Evolutionary conservation across 2,329 filamentous ascomycete genomes (phyloP).

Genomic region (Penicillium sp.): DNA sequence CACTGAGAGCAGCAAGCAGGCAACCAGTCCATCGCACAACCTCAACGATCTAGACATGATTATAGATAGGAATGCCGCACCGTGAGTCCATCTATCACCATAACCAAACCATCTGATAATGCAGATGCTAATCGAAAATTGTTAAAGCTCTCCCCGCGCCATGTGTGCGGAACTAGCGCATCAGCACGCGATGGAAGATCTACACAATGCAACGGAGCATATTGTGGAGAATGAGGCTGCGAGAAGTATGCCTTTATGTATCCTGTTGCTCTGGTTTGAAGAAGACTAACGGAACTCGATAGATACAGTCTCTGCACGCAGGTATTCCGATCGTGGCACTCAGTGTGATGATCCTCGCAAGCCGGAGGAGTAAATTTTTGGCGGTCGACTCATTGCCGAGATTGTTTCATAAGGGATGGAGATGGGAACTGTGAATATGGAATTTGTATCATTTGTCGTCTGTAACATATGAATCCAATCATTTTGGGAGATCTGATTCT

Average conservation of each 20-base stretch:
- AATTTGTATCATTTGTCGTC: neutral
- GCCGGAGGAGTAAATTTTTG: conserved; percentile 12
- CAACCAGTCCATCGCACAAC: neutral
- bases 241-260: conserved; percentile 8
- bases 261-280: neutral
- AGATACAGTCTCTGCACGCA: conserved; percentile 3
- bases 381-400: too few relatives aligned
- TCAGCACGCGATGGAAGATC: conserved; percentile 18
- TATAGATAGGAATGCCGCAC: conserved; percentile 16
- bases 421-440: too few relatives aligned
- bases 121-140: too few relatives aligned
- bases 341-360: conserved; percentile 7
- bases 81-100: conserved; percentile 4
- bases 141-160: conserved; percentile 13
- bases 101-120: too few relatives aligned
- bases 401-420: too few relatives aligned
- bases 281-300: neutral
- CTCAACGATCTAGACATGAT: conserved; percentile 11
- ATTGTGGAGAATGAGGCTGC: conserved; percentile 8
- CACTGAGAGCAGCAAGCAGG: conserved; percentile 2
- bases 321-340: conserved; percentile 4
- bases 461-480: neutral
- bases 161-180: conserved; percentile 21
- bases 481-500: neutral
- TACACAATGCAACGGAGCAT: conserved; percentile 17